These are phyloP conservation scores for Tuber borchii DNA, from an alignment of 495 filamentous ascomycete species.

Conservation along the genomic window DNA sequence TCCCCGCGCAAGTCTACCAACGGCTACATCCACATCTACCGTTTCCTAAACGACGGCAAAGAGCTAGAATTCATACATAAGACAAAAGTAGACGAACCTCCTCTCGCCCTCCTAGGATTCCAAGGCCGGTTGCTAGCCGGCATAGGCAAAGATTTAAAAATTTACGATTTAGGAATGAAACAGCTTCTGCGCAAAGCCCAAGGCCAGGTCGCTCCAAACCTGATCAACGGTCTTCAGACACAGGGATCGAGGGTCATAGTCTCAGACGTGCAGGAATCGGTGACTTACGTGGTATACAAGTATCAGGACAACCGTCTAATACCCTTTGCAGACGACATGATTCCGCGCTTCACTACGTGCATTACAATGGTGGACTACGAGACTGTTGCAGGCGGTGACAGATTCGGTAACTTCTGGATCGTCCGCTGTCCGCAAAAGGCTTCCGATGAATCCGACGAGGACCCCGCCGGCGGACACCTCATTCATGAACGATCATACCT, in stretches of 20 bases:
- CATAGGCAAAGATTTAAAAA: slow-evolving; percentile 69
- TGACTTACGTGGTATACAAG: slow-evolving; percentile 91
- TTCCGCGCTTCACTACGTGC: slow-evolving; percentile 80
- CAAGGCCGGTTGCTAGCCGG: slow-evolving; percentile 84
- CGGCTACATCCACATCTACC: slow-evolving; percentile 88
- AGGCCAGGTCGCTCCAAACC: slow-evolving; percentile 66
- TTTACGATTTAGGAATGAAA: slow-evolving; percentile 86
- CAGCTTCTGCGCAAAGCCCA: slow-evolving; percentile 89
- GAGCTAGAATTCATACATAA: slow-evolving; percentile 93
- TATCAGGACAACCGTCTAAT: slow-evolving; percentile 83
- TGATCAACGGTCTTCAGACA: slow-evolving; percentile 80
- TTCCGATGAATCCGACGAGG: slow-evolving; percentile 84
- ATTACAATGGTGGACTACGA: slow-evolving; percentile 96
- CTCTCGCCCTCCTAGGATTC: slow-evolving; percentile 81
- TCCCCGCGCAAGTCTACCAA: slow-evolving; percentile 65
- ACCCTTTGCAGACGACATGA: slow-evolving; percentile 81
- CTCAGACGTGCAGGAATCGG: slow-evolving; percentile 81
- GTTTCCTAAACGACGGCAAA: slow-evolving; percentile 76
- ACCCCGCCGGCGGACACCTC: slow-evolving; percentile 81
- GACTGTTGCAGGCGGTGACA: slow-evolving; percentile 89
- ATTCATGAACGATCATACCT: slow-evolving; percentile 82
- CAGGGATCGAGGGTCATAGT: slow-evolving; percentile 89
- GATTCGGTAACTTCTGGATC: slow-evolving; percentile 94
- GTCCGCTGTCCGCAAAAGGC: slow-evolving; percentile 79
- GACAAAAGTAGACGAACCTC: slow-evolving; percentile 80